These are phyloP conservation scores for Isabelozyma heimii DNA, from an alignment of 805 yeast species.

Conservation along the genomic window DNA sequence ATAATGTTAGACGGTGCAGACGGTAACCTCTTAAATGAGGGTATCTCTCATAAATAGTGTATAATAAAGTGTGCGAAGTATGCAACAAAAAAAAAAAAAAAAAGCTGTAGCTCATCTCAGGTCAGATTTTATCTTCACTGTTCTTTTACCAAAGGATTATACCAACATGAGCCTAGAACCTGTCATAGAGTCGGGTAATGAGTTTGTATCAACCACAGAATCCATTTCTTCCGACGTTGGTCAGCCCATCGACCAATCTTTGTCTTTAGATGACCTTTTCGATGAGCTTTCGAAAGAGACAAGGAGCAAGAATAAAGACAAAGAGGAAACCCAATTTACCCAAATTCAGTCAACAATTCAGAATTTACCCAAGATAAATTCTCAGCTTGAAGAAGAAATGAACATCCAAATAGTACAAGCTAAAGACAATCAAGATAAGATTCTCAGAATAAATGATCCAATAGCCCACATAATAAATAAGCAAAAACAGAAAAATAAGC, in stretches of 20 bases:
- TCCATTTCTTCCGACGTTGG: slow-evolving; percentile 17
- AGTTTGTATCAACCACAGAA: slow-evolving; percentile 19
- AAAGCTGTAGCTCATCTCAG: background rate
- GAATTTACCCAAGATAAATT: slow-evolving; percentile 41
- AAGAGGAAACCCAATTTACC: slow-evolving; percentile 22
- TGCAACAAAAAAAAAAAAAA: no score
- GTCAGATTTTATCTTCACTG: background rate
- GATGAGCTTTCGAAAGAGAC: slow-evolving; percentile 25
- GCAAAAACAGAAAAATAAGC: slow-evolving; percentile 10
- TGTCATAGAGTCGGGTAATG: slow-evolving; percentile 15
- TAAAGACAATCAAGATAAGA: slow-evolving; percentile 13
- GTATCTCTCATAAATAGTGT: background rate
- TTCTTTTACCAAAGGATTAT: background rate
- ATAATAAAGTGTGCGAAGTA: background rate
- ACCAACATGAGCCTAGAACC: background rate
- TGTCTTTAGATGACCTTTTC: slow-evolving; percentile 31
- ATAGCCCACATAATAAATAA: slow-evolving; percentile 21
- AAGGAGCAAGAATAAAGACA: slow-evolving; percentile 2
- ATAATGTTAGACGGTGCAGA: slow-evolving; percentile 4
- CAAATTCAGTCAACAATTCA: slow-evolving; percentile 32
- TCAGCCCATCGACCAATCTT: slow-evolving; percentile 4
- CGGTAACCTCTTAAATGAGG: background rate
- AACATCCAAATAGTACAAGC: slow-evolving; percentile 4
- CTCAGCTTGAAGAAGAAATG: slow-evolving; percentile 20
- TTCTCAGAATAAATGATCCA: slow-evolving; percentile 46